phyloP scores from a whole-genome alignment of 768 basidiomycete genomes.

The Panaeolus cyanescens region DNA sequence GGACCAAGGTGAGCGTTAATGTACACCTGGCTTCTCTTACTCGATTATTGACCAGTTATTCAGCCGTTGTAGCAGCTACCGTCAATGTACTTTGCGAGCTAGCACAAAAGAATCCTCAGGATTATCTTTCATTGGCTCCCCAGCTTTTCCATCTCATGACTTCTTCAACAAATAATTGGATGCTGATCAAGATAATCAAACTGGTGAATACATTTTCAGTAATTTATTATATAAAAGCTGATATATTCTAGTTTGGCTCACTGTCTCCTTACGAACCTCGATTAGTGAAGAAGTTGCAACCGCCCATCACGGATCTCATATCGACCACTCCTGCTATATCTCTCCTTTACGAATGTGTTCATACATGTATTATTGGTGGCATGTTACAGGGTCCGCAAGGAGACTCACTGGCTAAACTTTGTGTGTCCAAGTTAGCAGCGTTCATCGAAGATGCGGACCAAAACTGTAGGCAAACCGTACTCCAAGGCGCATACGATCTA shows the following conservation, averaged over 20 bases:
- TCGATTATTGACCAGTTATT: background rate
- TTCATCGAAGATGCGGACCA: constrained; percentile 95
- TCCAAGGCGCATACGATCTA: background rate
- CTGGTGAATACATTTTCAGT: constrained; percentile 50
- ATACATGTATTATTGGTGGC: constrained; percentile 95
- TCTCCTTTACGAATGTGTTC: constrained; percentile 95
- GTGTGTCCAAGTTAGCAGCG: constrained; percentile 90
- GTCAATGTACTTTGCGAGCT: constrained; percentile 95
- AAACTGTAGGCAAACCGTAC: constrained; percentile 67
- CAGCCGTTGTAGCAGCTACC: constrained; percentile 92
- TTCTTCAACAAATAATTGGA: constrained; percentile 97
- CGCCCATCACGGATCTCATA: constrained; percentile 94
- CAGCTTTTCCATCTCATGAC: constrained; percentile 92
- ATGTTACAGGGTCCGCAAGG: constrained; percentile 87
- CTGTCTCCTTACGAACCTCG: constrained; percentile 91
- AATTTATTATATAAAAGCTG: background rate
- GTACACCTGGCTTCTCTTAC: background rate
- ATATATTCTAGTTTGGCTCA: constrained; percentile 75
- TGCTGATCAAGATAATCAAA: constrained; percentile 99
- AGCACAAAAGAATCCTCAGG: constrained; percentile 74
- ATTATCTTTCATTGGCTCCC: constrained; percentile 87
- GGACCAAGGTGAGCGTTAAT: constrained; percentile 56
- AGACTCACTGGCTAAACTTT: constrained; percentile 77
- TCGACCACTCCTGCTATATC: constrained; percentile 96
- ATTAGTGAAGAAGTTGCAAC: constrained; percentile 90